phyloP scores from a whole-genome alignment of 768 basidiomycete species.

The Podaxis sp. region DNA sequence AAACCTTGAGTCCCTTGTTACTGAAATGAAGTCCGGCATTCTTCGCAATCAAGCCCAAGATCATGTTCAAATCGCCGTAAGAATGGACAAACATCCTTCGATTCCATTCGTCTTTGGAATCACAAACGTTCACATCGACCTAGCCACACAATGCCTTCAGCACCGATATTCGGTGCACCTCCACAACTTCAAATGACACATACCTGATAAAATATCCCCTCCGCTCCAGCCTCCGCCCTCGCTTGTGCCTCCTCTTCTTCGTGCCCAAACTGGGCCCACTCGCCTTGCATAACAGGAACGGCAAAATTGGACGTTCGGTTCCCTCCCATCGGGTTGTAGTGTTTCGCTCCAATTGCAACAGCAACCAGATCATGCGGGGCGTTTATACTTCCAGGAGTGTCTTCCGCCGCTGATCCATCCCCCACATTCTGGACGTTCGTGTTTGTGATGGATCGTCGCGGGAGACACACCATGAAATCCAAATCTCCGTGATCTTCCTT shows the following conservation, averaged over 20 bases:
- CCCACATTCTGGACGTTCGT: neutral
- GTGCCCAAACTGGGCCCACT: conserved; percentile 36
- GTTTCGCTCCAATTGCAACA: conserved; percentile 44
- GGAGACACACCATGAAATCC: conserved; percentile 61
- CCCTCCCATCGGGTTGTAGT: conserved; percentile 46
- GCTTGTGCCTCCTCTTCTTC: conserved; percentile 28
- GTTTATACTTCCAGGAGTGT: conserved; percentile 11
- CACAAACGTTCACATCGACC: conserved; percentile 66
- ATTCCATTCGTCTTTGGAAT: conserved; percentile 47
- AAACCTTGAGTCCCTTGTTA: conserved; percentile 59
- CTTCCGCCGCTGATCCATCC: neutral
- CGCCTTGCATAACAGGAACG: conserved; percentile 38
- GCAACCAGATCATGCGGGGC: conserved; percentile 38
- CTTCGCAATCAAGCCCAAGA: conserved; percentile 55
- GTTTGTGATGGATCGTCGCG: conserved; percentile 22
- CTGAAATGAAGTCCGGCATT: conserved; percentile 52
- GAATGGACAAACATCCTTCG: conserved; percentile 55
- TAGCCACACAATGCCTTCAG: conserved; percentile 23
- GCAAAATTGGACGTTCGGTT: conserved; percentile 67
- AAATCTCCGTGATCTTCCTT: conserved; percentile 70
- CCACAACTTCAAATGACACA: neutral
- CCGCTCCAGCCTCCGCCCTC: conserved; percentile 24
- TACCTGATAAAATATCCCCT: conserved; percentile 46
- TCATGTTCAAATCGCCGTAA: conserved; percentile 75
- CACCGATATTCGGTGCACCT: neutral